Base-by-base conservation (phyloP, 768 basidiomycete species). In the Leucocoprinus birnbaumii region DNA sequence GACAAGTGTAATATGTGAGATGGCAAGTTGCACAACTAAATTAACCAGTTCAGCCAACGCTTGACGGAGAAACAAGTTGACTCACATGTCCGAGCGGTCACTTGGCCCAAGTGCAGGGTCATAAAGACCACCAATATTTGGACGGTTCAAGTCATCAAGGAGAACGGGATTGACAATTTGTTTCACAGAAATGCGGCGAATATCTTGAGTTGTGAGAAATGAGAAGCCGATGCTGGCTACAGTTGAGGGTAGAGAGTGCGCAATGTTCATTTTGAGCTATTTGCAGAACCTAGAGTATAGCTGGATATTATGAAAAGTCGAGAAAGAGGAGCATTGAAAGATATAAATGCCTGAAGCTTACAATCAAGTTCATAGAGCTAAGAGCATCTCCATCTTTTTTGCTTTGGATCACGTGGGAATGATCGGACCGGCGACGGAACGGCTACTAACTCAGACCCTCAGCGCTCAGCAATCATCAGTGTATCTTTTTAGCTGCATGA, bases 141-240 rank as follows among this genome's bases (percentile, higher is more conserved):
- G 97, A 61, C 90, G 76, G 68, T 95, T 94, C 35, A 98, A 74
- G 68, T 96, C 93, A 74, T 99, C 94, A 60, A 98, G 82, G 40
- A 99, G 83, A 56, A 89, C 79, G 2, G 94, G 90, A 68, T 98
- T 98, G 51, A 93, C 82, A 59, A 98, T 89, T 74, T 97, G 93
- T 73, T 97, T 95, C 65, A 98, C 96, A n/a, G 94, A 96, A 65
- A 98, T 93, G 55, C 89, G 84, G 43, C 89, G 84, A 65, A 98
- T 80, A 70, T 99, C 95, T 62, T 89, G 80, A 13, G 91, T 76
- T 14, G 89, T 84, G 49, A 99, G 84, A 69, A 94, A 96, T 1
- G 94, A 94, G 70, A 99, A 99, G 8, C 94, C 93, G 57, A 98
- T 72, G 59, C 89, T 87, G 52, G 85, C 73, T 58, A 95, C 86